Evolutionary conservation across 768 basidiomycete species (phyloP).

Genomic region (Tylopilus intermedius): DNA sequence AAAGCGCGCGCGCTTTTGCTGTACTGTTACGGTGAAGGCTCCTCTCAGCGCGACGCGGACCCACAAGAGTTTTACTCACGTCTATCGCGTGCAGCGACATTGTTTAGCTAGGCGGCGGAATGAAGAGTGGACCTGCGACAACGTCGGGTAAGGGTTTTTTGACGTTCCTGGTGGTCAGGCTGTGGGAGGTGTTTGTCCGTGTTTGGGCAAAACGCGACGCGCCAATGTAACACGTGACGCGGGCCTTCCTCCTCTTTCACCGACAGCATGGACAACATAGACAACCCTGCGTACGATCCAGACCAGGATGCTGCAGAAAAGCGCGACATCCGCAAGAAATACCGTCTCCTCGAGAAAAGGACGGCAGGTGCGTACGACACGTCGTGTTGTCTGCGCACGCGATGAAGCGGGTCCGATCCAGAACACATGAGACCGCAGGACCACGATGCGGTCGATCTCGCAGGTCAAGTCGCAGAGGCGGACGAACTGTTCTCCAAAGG

Average conservation of each 20-base stretch:
- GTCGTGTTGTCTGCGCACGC: background rate
- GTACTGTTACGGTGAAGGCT: no score
- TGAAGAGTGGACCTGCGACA: background rate
- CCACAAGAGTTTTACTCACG: no score
- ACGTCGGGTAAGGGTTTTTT: background rate
- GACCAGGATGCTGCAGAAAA: conserved; percentile 82
- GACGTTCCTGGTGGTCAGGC: background rate
- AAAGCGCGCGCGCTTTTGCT: no score
- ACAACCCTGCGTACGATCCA: conserved; percentile 59
- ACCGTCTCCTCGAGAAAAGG: conserved; percentile 59
- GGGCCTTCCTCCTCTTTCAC: background rate
- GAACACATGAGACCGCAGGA: conserved; percentile 50
- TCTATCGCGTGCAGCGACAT: conserved; percentile 6
- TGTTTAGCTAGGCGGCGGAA: background rate
- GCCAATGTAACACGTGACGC: conserved; percentile 18
- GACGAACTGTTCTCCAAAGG: conserved; percentile 65
- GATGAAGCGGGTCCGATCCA: conserved; percentile 21
- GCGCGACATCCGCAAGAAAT: conserved; percentile 66
- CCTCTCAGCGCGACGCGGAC: no score
- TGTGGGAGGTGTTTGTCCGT: conserved; percentile 13
- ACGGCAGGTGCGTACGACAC: conserved; percentile 51
- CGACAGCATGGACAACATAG: conserved; percentile 15
- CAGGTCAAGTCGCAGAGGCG: conserved; percentile 50
- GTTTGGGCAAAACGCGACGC: conserved; percentile 24
- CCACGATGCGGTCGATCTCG: conserved; percentile 51